phyloP scores from a whole-genome alignment of 164 flowering plant genomes.

The Amborella trichopoda region DNA sequence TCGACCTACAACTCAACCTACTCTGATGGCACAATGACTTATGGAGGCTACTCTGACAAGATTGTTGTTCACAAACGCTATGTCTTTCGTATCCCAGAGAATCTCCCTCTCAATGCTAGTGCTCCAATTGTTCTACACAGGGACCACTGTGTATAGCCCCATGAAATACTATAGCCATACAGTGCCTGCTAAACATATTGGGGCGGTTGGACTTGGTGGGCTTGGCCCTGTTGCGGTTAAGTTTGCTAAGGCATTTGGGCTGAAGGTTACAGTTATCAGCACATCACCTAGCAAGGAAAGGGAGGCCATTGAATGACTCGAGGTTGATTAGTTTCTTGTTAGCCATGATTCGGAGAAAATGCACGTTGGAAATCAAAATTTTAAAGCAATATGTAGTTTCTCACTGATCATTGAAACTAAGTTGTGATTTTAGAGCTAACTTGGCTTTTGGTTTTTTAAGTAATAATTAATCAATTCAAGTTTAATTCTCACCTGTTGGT shows the following conservation, averaged over 20 bases:
- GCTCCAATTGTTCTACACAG: constrained; percentile 38
- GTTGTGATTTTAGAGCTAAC: no score
- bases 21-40: constrained; percentile 28
- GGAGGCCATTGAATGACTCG: constrained; percentile 31
- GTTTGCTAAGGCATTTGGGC: constrained; percentile 42
- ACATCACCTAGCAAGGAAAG: constrained; percentile 26
- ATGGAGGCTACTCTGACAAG: constrained; percentile 34
- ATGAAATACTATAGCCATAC: constrained; percentile 22
- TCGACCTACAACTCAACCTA: constrained; percentile 17
- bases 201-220: constrained; percentile 44
- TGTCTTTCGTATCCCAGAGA: constrained; percentile 25
- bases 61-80: constrained; percentile 28
- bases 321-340: constrained; percentile 34
- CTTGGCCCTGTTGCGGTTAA: constrained; percentile 47
- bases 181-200: constrained; percentile 25
- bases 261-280: constrained; percentile 36
- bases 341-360: constrained; percentile 27
- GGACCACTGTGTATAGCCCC: constrained; percentile 48
- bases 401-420: no score
- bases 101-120: constrained; percentile 5
- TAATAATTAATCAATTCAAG: no score
- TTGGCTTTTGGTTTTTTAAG: no score
- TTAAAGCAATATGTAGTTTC: no score
- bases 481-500: no score
- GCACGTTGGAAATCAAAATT: no score